A percentile compares a stretch with the other conserved stretches of the same genome.
These are phyloP conservation scores for Fimicolochytrium jonesii DNA, from an alignment of 192 early-diverging fungal genomes.

Conservation along the genomic window DNA sequence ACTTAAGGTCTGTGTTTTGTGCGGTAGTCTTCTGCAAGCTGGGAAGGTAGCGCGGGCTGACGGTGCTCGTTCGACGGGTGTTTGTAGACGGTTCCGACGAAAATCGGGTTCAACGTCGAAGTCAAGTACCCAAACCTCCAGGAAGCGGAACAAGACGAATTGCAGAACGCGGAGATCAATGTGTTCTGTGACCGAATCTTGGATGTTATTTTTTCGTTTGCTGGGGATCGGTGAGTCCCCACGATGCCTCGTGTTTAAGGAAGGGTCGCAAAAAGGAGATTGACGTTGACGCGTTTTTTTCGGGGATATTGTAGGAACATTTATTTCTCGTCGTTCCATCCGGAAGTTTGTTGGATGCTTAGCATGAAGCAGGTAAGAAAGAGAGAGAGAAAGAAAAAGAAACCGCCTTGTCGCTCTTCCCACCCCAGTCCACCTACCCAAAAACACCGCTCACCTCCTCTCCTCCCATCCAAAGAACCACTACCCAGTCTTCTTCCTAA, in stretches of 20 bases:
- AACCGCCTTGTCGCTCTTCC: too few species aligned
- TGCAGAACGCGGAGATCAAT: slow-evolving; percentile 77
- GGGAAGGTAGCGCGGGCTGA: too few species aligned
- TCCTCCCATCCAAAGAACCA: slow-evolving; percentile 40
- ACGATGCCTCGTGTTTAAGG: too few species aligned
- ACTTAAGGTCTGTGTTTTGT: slow-evolving; percentile 19
- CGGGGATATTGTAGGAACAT: slow-evolving; percentile 70
- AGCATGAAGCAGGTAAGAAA: slow-evolving; percentile 70
- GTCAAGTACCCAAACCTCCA: slow-evolving; percentile 93
- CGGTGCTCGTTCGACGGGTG: too few species aligned
- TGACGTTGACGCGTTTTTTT: too few species aligned
- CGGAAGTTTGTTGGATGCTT: slow-evolving; percentile 78
- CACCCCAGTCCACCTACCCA: too few species aligned
- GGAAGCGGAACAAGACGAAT: slow-evolving; percentile 74
- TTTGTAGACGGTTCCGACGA: slow-evolving; percentile 59
- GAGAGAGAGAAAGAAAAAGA: too few species aligned
- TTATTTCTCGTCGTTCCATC: slow-evolving; percentile 91
- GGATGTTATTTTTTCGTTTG: slow-evolving; percentile 64
- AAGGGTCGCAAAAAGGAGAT: too few species aligned
- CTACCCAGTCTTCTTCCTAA: slow-evolving; percentile 89
- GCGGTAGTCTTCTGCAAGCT: neutral
- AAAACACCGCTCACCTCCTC: too few species aligned
- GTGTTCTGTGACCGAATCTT: slow-evolving; percentile 82
- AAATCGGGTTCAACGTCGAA: slow-evolving; percentile 90
- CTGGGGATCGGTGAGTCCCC: slow-evolving; percentile 28